Conservation (phyloP, 2,329 filamentous ascomycete species). For the Periconia macrospinosa region DNA sequence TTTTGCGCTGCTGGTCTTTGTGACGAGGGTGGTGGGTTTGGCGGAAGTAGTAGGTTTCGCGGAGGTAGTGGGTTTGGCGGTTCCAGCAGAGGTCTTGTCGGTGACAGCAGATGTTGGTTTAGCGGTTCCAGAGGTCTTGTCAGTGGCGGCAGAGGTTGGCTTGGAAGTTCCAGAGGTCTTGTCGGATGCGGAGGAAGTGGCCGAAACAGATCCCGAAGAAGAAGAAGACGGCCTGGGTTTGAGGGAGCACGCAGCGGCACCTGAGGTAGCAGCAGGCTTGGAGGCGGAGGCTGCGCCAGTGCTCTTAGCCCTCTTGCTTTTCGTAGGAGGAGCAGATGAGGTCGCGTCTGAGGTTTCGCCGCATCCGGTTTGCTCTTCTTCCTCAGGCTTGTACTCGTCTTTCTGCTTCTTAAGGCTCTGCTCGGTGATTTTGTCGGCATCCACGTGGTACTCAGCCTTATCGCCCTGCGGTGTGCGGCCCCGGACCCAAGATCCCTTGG, state of each 20-base stretch:
- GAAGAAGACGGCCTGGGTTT: neutral
- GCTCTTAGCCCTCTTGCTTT: neutral
- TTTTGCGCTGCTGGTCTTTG: neutral
- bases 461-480: neutral
- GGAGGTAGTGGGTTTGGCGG: too few relatives aligned
- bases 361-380: neutral
- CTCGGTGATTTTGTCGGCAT: slow-evolving; percentile 1
- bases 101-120: neutral
- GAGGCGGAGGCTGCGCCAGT: neutral
- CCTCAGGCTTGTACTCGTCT: neutral
- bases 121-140: neutral
- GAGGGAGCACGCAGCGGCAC: neutral
- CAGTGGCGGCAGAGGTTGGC: neutral
- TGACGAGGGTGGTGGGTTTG: neutral
- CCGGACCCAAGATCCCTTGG: neutral
- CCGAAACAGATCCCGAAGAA: neutral
- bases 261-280: neutral
- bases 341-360: neutral
- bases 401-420: slow-evolving; percentile 1
- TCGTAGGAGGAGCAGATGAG: neutral
- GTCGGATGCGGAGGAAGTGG: neutral
- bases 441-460: neutral
- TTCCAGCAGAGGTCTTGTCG: neutral
- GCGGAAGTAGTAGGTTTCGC: too few relatives aligned
- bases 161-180: neutral